phyloP scores from a whole-genome alignment of 495 filamentous ascomycete species.

The Xylaria scruposa region DNA sequence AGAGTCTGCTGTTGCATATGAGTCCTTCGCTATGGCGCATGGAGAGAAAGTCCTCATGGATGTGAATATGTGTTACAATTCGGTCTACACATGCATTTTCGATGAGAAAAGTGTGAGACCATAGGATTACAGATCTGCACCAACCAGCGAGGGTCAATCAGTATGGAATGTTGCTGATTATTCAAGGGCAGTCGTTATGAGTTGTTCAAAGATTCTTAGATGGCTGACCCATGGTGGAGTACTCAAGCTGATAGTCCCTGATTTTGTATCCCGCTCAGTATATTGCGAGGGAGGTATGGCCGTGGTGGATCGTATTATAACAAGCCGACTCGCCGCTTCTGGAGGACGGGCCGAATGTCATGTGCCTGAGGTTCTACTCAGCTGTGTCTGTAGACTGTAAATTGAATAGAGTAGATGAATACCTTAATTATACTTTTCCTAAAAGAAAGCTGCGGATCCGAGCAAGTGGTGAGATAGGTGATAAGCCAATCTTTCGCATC shows the following conservation, averaged over 20 bases:
- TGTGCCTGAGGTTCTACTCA: background rate
- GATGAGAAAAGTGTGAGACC: background rate
- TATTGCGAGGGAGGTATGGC: background rate
- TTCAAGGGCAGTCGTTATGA: background rate
- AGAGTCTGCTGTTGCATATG: background rate
- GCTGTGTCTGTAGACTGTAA: background rate
- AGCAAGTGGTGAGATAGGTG: conserved; percentile 24
- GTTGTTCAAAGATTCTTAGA: background rate
- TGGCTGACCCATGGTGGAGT: background rate
- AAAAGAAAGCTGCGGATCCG: conserved; percentile 30
- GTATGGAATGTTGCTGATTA: background rate
- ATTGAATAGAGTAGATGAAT: background rate
- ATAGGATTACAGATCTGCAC: background rate
- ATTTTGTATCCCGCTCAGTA: background rate
- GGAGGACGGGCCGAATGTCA: background rate
- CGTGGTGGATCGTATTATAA: background rate
- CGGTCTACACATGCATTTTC: background rate
- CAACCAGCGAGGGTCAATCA: background rate
- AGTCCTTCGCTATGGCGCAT: background rate
- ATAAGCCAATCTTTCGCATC: conserved; percentile 17
- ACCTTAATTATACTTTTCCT: conserved; percentile 26
- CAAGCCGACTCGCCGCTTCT: background rate
- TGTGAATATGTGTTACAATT: background rate
- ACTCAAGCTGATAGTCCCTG: background rate
- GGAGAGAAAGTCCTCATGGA: background rate